These are phyloP conservation scores for Aspergillus wentii DNA, from an alignment of 495 filamentous ascomycete species.

Conservation along the genomic window DNA sequence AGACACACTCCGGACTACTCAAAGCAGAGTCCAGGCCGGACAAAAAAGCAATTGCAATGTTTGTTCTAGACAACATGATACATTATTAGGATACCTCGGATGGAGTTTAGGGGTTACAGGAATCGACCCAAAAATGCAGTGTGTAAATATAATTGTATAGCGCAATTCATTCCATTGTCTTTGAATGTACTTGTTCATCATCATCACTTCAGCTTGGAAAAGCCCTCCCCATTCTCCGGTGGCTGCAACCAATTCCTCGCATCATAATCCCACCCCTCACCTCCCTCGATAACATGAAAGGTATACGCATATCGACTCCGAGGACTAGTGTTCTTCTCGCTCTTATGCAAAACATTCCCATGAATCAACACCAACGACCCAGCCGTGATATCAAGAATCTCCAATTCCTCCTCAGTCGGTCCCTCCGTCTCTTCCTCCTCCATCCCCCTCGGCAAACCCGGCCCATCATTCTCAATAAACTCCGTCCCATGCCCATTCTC, in stretches of 20 bases:
- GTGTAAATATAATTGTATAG: not conserved
- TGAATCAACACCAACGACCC: constrained; percentile 91
- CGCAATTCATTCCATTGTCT: constrained; percentile 2
- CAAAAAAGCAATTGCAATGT: constrained; percentile 4
- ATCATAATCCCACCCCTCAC: constrained; percentile 69
- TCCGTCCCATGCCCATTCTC: constrained; percentile 40
- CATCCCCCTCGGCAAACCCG: constrained; percentile 39
- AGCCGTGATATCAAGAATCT: constrained; percentile 74
- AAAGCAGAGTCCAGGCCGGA: no score
- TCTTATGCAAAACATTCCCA: constrained; percentile 94
- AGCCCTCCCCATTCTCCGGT: constrained; percentile 64
- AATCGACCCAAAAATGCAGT: no score
- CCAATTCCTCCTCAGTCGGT: constrained; percentile 46
- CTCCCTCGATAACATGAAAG: constrained; percentile 93
- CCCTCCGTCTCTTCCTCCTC: constrained; percentile 27
- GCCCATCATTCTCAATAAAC: constrained; percentile 48
- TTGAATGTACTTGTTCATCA: no score
- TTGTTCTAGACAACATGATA: constrained; percentile 7
- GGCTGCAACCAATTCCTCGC: constrained; percentile 90
- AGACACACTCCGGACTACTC: no score
- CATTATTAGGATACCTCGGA: constrained; percentile 15
- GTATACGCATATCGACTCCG: constrained; percentile 94
- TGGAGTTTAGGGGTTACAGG: constrained; percentile 17
- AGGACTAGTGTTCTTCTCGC: constrained; percentile 79
- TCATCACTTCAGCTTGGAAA: constrained; percentile 56